Conservation (phyloP, 495 filamentous ascomycete species). For the Trichoderma parareesei region DNA sequence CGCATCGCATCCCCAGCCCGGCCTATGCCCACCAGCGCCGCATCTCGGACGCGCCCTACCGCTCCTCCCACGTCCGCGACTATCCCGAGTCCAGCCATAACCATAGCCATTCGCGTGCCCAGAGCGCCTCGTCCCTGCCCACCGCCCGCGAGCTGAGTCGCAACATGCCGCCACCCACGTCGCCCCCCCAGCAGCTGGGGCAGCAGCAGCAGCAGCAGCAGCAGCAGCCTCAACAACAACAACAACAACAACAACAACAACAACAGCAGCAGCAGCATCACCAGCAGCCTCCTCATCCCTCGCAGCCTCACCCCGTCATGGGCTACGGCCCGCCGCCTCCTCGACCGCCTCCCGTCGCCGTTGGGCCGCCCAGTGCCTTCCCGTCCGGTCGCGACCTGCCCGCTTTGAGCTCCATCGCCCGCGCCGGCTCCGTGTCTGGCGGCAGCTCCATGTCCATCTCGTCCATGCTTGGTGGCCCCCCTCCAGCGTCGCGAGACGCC, state of each 20-base stretch:
- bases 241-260: slow-evolving; percentile 27
- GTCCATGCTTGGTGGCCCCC: slow-evolving; percentile 73
- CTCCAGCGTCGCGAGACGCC: slow-evolving; percentile 41
- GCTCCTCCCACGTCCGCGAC: slow-evolving; percentile 32
- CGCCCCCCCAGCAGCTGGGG: slow-evolving; percentile 36
- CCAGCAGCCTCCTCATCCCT: slow-evolving; percentile 27
- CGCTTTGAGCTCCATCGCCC: slow-evolving; percentile 38
- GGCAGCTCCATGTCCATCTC: slow-evolving; percentile 93
- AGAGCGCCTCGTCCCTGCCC: slow-evolving; percentile 42
- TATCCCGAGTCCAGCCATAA: slow-evolving; percentile 32
- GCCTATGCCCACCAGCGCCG: slow-evolving; percentile 39
- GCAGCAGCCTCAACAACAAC: slow-evolving; percentile 30
- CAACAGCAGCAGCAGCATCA: slow-evolving; percentile 34
- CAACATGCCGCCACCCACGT: slow-evolving; percentile 44
- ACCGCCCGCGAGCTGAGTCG: slow-evolving; percentile 37
- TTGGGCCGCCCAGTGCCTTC: slow-evolving; percentile 43
- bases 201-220: slow-evolving; percentile 29
- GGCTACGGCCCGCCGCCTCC: slow-evolving; percentile 40
- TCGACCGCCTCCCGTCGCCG: slow-evolving; percentile 42
- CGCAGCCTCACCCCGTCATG: slow-evolving; percentile 32
- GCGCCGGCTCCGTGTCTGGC: slow-evolving; percentile 23
- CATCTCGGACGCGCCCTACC: slow-evolving; percentile 43
- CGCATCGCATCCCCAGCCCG: slow-evolving; percentile 18
- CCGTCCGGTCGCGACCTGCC: slow-evolving; percentile 48
- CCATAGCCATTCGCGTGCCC: slow-evolving; percentile 45